These are phyloP conservation scores for Choiromyces venosus DNA, from an alignment of 495 filamentous ascomycete genomes.

Conservation along the genomic window DNA sequence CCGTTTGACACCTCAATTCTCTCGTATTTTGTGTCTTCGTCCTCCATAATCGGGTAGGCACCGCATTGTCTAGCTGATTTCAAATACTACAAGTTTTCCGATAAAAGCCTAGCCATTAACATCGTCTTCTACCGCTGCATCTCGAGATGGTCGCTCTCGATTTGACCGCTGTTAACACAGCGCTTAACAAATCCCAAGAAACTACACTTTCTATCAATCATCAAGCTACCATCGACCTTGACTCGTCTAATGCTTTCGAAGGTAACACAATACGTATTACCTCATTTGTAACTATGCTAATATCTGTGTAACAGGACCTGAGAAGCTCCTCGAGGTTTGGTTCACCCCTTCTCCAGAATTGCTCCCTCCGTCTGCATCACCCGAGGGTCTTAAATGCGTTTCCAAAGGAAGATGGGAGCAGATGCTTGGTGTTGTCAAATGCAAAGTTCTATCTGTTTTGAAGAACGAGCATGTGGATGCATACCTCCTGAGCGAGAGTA, in stretches of 20 bases:
- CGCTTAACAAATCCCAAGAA: slow-evolving; percentile 37
- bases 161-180: slow-evolving; percentile 53
- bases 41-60: slow-evolving; percentile 49
- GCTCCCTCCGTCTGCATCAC: slow-evolving; percentile 63
- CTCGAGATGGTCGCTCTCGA: slow-evolving; percentile 31
- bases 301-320: slow-evolving; percentile 58
- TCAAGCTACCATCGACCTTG: slow-evolving; percentile 86
- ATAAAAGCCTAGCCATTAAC: slow-evolving; percentile 45
- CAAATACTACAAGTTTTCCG: slow-evolving; percentile 43
- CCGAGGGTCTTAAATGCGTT: slow-evolving; percentile 80
- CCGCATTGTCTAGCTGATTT: slow-evolving; percentile 81
- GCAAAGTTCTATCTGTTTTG: slow-evolving; percentile 92
- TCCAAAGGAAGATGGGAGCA: slow-evolving; percentile 80
- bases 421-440: slow-evolving; percentile 96
- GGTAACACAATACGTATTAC: slow-evolving; percentile 47
- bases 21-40: slow-evolving; percentile 50
- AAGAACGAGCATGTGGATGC: slow-evolving; percentile 95
- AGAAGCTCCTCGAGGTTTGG: slow-evolving; percentile 99
- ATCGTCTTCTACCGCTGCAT: slow-evolving; percentile 63
- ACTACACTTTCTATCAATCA: slow-evolving; percentile 70
- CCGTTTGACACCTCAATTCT: slow-evolving; percentile 54
- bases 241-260: slow-evolving; percentile 96
- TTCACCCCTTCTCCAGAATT: slow-evolving; percentile 74
- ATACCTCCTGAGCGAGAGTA: slow-evolving; percentile 96
- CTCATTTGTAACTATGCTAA: slow-evolving; percentile 12